phyloP scores from a whole-genome alignment of 306 rosid genomes.

The Trifolium pratense region DNA sequence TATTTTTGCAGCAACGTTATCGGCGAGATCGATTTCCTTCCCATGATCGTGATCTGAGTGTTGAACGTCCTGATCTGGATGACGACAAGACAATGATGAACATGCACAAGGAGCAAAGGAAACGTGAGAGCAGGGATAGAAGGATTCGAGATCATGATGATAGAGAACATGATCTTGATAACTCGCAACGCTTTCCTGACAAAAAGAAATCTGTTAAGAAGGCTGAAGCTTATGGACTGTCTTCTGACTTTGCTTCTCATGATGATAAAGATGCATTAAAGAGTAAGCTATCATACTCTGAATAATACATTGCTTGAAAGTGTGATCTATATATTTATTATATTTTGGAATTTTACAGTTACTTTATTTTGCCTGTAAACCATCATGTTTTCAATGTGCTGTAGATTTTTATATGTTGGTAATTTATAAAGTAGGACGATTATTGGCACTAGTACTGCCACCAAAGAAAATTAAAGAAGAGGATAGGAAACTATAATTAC shows the following conservation, averaged over 20 bases:
- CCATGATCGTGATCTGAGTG: conserved; percentile 75
- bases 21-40: conserved; percentile 73
- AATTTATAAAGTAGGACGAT: not conserved
- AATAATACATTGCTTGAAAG: conserved; percentile 19
- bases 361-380: too few species aligned
- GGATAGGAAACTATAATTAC: conserved; percentile 23
- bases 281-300: conserved; percentile 56
- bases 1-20: conserved; percentile 60
- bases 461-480: conserved; percentile 17
- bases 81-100: conserved; percentile 73
- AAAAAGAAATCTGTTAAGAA: conserved; percentile 74
- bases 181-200: conserved; percentile 61
- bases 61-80: conserved; percentile 74
- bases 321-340: not conserved
- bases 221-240: conserved; percentile 67
- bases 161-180: conserved; percentile 74
- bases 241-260: conserved; percentile 60
- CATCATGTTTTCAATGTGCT: not conserved
- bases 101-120: conserved; percentile 71
- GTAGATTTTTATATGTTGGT: not conserved
- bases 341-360: conserved; percentile 28
- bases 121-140: conserved; percentile 68
- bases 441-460: conserved; percentile 2
- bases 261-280: conserved; percentile 76
- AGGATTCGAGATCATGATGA: conserved; percentile 77